Conservation (phyloP, 805 yeast species). For the Wickerhamiella musiphila region DNA sequence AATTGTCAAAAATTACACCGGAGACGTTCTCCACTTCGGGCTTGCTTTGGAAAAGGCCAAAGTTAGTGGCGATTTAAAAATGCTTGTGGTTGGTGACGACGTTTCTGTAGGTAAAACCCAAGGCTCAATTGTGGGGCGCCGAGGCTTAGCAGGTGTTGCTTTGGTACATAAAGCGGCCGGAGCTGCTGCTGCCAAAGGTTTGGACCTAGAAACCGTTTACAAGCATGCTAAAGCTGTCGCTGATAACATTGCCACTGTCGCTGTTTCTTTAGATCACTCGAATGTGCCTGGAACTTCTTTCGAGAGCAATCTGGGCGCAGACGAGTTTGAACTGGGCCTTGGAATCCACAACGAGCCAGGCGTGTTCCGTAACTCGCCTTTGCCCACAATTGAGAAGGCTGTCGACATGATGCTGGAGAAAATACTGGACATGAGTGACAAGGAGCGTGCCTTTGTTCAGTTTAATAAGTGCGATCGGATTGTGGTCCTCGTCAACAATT, state of each 20-base stretch:
- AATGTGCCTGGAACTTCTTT: conserved; percentile 69
- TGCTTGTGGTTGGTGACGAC: conserved; percentile 75
- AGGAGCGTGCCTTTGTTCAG: conserved; percentile 66
- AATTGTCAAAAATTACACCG: conserved; percentile 84
- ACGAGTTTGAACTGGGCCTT: conserved; percentile 80
- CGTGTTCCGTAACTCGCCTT: conserved; percentile 39
- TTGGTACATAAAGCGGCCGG: conserved; percentile 76
- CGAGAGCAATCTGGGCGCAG: conserved; percentile 33
- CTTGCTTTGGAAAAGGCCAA: conserved; percentile 79
- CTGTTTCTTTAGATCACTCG: conserved; percentile 78
- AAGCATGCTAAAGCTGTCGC: conserved; percentile 44
- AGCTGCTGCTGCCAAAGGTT: conserved; percentile 34
- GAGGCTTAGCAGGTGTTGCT: conserved; percentile 87
- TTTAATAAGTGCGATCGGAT: conserved; percentile 48
- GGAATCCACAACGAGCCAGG: conserved; percentile 97
- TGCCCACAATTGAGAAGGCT: conserved; percentile 54
- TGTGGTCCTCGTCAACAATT: conserved; percentile 58
- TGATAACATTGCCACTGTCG: conserved; percentile 62
- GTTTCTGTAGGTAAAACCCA: conserved; percentile 85
- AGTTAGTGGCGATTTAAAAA: conserved; percentile 56
- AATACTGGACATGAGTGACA: conserved; percentile 43
- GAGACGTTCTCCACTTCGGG: conserved; percentile 86
- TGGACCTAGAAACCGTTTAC: conserved; percentile 35
- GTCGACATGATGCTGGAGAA: conserved; percentile 41
- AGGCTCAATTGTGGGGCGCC: conserved; percentile 81